Percentiles rank a stretch among this genome's conserved stretches.
Evolutionary conservation across 2,329 filamentous ascomycete genomes (phyloP).

Genomic region (Cucurbitaria berberidis): DNA sequence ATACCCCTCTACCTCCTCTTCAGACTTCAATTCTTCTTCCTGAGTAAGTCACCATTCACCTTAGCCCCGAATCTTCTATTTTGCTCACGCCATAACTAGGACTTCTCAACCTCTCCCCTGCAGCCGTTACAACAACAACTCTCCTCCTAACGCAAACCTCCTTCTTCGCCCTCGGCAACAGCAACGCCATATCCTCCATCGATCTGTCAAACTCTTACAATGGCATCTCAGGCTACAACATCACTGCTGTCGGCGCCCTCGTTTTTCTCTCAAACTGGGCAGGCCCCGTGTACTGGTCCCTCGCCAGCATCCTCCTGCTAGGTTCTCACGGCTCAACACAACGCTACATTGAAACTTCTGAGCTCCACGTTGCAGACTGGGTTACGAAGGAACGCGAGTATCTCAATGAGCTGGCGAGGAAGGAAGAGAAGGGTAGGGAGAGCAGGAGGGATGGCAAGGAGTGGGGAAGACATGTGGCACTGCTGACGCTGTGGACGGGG

Average conservation of each 20-base stretch:
- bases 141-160: constrained; percentile 79
- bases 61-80: no score
- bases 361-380: constrained; percentile 37
- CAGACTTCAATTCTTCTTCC: constrained; percentile 64
- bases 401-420: constrained; percentile 27
- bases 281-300: constrained; percentile 86
- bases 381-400: constrained; percentile 37
- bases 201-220: constrained; percentile 96
- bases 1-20: constrained; percentile 84
- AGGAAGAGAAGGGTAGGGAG: constrained; percentile 17
- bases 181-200: constrained; percentile 94
- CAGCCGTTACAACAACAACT: constrained; percentile 69
- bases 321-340: constrained; percentile 26
- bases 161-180: constrained; percentile 90
- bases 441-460: constrained; percentile 8
- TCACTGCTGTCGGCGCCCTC: constrained; percentile 78
- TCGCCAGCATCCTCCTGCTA: constrained; percentile 64
- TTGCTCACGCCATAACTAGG: constrained; percentile 16
- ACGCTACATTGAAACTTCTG: constrained; percentile 21
- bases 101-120: constrained; percentile 55
- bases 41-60: constrained; percentile 41
- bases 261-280: constrained; percentile 93
- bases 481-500: constrained; percentile 74
- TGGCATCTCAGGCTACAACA: constrained; percentile 80
- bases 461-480: constrained; percentile 59